phyloP scores from a whole-genome alignment of 1,284 basidiomycete genomes.

The Termitomyces sp. region DNA sequence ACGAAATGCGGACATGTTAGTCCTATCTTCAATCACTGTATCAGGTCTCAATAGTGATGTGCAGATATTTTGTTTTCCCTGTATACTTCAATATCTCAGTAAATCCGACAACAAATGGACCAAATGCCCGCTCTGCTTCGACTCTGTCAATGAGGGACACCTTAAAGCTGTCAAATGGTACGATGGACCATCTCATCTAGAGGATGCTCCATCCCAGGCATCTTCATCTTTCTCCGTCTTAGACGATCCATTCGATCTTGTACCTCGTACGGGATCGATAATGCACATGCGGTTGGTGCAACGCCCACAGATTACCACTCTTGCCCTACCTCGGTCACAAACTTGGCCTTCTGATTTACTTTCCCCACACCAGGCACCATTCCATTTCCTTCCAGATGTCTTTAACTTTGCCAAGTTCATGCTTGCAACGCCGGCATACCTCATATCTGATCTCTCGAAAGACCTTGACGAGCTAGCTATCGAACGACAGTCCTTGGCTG shows the following conservation, averaged over 20 bases:
- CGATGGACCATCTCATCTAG: conserved; percentile 38
- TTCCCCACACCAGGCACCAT: conserved; percentile 89
- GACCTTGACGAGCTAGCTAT: conserved; percentile 72
- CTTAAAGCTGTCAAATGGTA: conserved; percentile 91
- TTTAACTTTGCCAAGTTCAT: conserved; percentile 90
- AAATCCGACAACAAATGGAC: conserved; percentile 84
- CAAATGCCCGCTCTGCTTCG: conserved; percentile 94
- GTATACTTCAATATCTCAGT: conserved; percentile 88
- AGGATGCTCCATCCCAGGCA: conserved; percentile 32
- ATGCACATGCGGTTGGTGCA: conserved; percentile 89
- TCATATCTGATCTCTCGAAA: conserved; percentile 66
- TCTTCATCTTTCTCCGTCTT: conserved; percentile 43
- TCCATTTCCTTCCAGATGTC: conserved; percentile 94
- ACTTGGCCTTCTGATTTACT: conserved; percentile 94
- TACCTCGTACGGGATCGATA: conserved; percentile 47
- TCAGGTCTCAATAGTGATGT: conserved; percentile 8
- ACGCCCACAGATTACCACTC: conserved; percentile 89
- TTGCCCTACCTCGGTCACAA: conserved; percentile 88
- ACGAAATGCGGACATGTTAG: conserved; percentile 95
- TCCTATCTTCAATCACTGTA: conserved; percentile 22
- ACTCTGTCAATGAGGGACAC: conserved; percentile 86
- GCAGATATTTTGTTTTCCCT: conserved; percentile 86
- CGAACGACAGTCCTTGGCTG: conserved; percentile 60
- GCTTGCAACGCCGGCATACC: conserved; percentile 87
- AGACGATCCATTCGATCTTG: conserved; percentile 29